Conservation (phyloP, 108 stramenopile species). For the Nitzschia inconspicua region DNA sequence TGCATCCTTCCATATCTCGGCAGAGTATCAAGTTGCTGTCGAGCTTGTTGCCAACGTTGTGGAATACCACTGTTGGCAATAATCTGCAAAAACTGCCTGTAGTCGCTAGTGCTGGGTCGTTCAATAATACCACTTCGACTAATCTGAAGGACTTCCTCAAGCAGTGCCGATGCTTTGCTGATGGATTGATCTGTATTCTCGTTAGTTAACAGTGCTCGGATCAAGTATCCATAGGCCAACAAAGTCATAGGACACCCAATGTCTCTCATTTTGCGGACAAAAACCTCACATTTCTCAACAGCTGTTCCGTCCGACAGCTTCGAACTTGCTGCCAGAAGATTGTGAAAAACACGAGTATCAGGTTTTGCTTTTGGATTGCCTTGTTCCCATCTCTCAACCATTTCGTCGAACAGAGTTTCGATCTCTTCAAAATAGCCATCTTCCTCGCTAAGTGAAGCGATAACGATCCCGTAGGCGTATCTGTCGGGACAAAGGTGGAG, state of each 20-base stretch:
- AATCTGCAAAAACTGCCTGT: slow-evolving; percentile 16
- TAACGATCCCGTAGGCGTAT: slow-evolving; percentile 16
- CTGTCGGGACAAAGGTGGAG: slow-evolving; percentile 17
- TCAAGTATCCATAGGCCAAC: slow-evolving; percentile 6
- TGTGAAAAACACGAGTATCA: slow-evolving; percentile 23
- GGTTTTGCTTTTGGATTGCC: slow-evolving; percentile 21
- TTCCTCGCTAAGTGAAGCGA: slow-evolving; percentile 15
- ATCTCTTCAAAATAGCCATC: neutral
- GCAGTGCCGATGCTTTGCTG: neutral
- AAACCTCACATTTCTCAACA: slow-evolving; percentile 19
- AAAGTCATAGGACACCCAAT: slow-evolving; percentile 11
- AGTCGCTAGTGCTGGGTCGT: neutral
- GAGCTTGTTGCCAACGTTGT: slow-evolving; percentile 15
- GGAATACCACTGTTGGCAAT: slow-evolving; percentile 17
- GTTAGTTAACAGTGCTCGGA: neutral
- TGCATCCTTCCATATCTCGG: neutral
- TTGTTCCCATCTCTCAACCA: slow-evolving; percentile 15
- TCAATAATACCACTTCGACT: slow-evolving; percentile 10
- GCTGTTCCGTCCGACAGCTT: slow-evolving; percentile 9
- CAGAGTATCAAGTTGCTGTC: slow-evolving; percentile 8
- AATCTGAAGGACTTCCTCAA: too few species aligned
- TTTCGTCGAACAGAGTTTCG: slow-evolving; percentile 15
- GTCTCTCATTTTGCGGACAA: slow-evolving; percentile 5
- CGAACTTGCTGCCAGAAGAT: slow-evolving; percentile 12
- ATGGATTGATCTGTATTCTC: neutral